Evolutionary conservation across 176 grass and related monocot species (phyloP), one percentile per base, ranked within the genome.

Genomic region (Saccharum officinarum): DNA sequence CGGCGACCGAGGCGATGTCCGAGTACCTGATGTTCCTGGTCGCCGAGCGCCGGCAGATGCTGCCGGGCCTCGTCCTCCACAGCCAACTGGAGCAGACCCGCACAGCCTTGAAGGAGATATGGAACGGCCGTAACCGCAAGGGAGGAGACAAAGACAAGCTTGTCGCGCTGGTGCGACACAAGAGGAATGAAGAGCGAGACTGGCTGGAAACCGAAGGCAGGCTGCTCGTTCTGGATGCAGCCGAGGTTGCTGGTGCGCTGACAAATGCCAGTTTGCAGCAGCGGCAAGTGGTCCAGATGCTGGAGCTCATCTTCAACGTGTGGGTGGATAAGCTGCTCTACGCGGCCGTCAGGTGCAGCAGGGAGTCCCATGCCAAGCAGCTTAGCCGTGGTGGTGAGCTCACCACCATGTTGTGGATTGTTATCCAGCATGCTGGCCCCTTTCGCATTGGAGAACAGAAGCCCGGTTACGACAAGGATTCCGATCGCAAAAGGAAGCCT

Each of bases 131-230:
- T 45, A 3, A 1, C 6, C 2, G 20, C 16, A 11, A 23, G 2
- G 13, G 30, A 18, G 26, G 7, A 38, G 10, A 45, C 2, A 10
- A 30, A 2, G 4, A 46, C 15, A n/a, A 13, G 18, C 41, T 75
- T 18, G 71, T 71, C 8, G 4, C 1, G 0, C 8, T 65, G 9
- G 18, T 83, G 7, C 59, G 0, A 2, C 0, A 4, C 16, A 75
- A 2, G 30, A 64, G 26, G 41, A 16, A 0, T 0, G 0, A 13
- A 1, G 4, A 12, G 9, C 31, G 31, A 33, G 1, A 1, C 31
- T 33, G 9, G 11, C 6, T 39, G 20, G 38, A 13, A 10, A 4
- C 11, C 4, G 1, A 3, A 4, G 6, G 39, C 2, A 1, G 0
- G 3, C 3, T 10, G n/a, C 30, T 37, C 3, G 8, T 71, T 10